Conservation (phyloP, 2,329 filamentous ascomycete genomes). For the Fusarium metavorans region DNA sequence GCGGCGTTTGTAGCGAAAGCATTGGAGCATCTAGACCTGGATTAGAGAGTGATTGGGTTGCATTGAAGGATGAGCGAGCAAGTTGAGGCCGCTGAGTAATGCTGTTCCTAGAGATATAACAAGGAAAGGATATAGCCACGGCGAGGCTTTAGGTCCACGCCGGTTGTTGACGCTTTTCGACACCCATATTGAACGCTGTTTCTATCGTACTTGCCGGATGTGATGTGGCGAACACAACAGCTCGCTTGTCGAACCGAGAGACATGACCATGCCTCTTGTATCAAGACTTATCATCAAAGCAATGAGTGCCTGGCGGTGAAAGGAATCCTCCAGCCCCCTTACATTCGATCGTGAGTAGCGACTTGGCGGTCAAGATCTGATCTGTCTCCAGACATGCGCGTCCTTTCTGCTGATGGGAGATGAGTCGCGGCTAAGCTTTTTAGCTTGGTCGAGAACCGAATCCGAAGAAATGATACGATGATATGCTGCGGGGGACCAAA, state of each 20-base stretch:
- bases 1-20: constrained; percentile 36
- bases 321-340: not conserved
- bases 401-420: not conserved
- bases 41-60: constrained; percentile 30
- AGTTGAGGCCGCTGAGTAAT: not conserved
- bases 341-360: not conserved
- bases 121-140: not conserved
- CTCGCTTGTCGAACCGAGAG: not conserved
- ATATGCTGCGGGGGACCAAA: not conserved
- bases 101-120: not conserved
- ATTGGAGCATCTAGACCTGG: constrained; percentile 42
- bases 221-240: not conserved
- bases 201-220: not conserved
- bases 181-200: not conserved
- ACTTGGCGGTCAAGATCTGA: not conserved
- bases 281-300: not conserved
- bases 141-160: not conserved
- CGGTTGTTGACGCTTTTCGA: not conserved
- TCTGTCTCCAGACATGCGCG: not conserved
- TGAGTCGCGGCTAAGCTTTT: constrained; percentile 11
- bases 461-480: not conserved
- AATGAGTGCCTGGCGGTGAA: not conserved
- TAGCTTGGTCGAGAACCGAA: constrained; percentile 3
- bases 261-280: not conserved
- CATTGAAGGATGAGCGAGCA: not conserved